A percentile compares a stretch with the other conserved stretches of the same genome.
Evolutionary conservation across 2,329 filamentous ascomycete genomes (phyloP).

Genomic region (Claviceps quebecensis): DNA sequence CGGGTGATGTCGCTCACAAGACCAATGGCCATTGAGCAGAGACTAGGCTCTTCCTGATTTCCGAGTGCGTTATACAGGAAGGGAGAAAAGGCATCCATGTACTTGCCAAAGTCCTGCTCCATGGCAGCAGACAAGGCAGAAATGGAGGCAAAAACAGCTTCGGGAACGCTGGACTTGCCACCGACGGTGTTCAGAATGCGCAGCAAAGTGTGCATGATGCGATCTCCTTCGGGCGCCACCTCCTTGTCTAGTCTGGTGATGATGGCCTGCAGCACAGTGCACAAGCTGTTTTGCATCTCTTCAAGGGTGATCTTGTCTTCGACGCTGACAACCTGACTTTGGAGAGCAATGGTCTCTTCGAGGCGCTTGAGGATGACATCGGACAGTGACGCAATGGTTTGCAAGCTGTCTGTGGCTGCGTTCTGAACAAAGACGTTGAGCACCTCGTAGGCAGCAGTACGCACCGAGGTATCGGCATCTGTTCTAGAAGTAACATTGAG

Average conservation of each 20-base stretch:
- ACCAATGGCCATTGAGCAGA: constrained; percentile 95
- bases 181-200: constrained; percentile 65
- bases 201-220: constrained; percentile 82
- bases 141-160: constrained; percentile 83
- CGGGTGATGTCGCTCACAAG: constrained; percentile 93
- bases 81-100: constrained; percentile 90
- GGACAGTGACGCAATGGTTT: constrained; percentile 66
- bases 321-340: constrained; percentile 86
- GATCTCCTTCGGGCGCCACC: constrained; percentile 77
- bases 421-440: constrained; percentile 90
- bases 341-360: constrained; percentile 78
- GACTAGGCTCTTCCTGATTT: constrained; percentile 87
- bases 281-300: constrained; percentile 94
- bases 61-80: constrained; percentile 88
- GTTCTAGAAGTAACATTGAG: constrained; percentile 71
- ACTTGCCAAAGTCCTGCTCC: constrained; percentile 87
- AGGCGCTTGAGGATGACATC: constrained; percentile 83
- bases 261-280: constrained; percentile 82
- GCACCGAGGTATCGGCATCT: constrained; percentile 75
- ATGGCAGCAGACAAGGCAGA: constrained; percentile 83
- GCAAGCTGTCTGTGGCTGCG: constrained; percentile 72
- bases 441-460: constrained; percentile 93
- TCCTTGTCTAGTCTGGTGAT: constrained; percentile 84
- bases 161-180: constrained; percentile 83
- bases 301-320: constrained; percentile 93